Base-by-base conservation (phyloP, 768 basidiomycete genomes). In the Rhizopogon vesiculosus region DNA sequence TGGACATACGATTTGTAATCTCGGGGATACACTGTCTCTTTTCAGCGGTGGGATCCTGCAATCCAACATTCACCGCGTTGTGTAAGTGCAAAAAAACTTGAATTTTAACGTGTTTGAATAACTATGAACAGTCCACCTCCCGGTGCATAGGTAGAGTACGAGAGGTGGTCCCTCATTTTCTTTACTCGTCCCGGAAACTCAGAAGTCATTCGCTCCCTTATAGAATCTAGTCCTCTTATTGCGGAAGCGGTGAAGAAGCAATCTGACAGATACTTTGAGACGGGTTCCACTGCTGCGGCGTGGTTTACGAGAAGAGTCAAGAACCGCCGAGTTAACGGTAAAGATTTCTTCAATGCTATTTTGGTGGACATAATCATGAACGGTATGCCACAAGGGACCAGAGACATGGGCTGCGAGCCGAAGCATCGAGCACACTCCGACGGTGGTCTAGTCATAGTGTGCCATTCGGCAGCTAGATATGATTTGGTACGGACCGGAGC, bases 121-220 rank as follows among this genome's bases (percentile, higher is more conserved):
- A 15, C 45, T 7, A 8, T 33, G 45, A 18, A 48, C 7, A 48
- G 45, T 0, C 77, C 84, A 13, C 82, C 87, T 0, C 86, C 87
- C 0, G 80, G 82, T 9, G 57, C 66, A 3, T 87, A 90, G 66
- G 70, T 70, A 1, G 64, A 72, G 6, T 66, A 74, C 38, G 79
- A 80, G 33, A 76, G 87, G 12, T 87, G 83, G 80, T 88, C 86
- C 3, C 69, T 87, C 13, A 85, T 85, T 0, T 89, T 80, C 67
- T 87, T 89, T 69, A 82, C 78, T 0, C 75, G 87, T 18, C 86
- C 86, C 0, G 80, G 78, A 7, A 77, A 86, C 62, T 72, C 74
- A 1, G 68, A 77, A 38, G 54, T 75, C 1, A 77, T 87, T 8
- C 76, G 74, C 4, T 77, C 86, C 2, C 68, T 86, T 7, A 66